Base-by-base conservation (phyloP, 805 yeast species). In the Saccharomyces mikatae region DNA sequence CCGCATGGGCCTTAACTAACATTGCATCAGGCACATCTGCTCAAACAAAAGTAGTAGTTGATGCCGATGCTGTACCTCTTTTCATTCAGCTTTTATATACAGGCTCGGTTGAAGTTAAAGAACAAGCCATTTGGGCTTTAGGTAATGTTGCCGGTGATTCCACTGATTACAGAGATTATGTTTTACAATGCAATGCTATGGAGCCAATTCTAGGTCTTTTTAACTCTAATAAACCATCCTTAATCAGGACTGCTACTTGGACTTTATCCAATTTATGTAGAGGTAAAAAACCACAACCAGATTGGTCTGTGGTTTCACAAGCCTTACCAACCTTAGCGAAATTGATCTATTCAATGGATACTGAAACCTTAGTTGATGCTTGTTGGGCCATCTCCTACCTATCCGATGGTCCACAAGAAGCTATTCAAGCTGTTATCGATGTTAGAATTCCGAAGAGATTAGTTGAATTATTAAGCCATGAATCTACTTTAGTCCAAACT, bases 101-200 rank as follows among this genome's bases (percentile, higher is more conserved):
- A 3, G 82, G 82, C 55, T 88, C 95, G 46, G 76, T 84, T 55
- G 98, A 94, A 68, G 97, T 94, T 54, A 89, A 89, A 73, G 99
- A 94, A 73, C 99, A 94, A 75, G 98, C 98, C 13, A 92, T 94
- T 62, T 94, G 99, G 99, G 98, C 99, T 29, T 77, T 94, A 61
- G 99, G 99, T 74, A 94, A 94, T 70, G 96, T 94, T 70, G 98
- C 99, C 28, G 99, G 99, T 72, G 99, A 94, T 71, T 89, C 96
- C 14, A 80, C 97, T 8, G 76, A 79, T 46, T 89, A 83, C 77
- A 84, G 99, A 75, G 98, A 94, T 74, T 86, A 80, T 64, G 98
- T 94, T 48, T 77, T 94, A 62, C 74, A 79, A 47, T 86, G 89
- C 64, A 84, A 86, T 59, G 97, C 97, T 26, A 87, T 94, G 87